Evolutionary conservation across 352 stramenopile species (phyloP), one percentile per base, ranked within the genome.

Genomic region (Phytophthora nicotianae): DNA sequence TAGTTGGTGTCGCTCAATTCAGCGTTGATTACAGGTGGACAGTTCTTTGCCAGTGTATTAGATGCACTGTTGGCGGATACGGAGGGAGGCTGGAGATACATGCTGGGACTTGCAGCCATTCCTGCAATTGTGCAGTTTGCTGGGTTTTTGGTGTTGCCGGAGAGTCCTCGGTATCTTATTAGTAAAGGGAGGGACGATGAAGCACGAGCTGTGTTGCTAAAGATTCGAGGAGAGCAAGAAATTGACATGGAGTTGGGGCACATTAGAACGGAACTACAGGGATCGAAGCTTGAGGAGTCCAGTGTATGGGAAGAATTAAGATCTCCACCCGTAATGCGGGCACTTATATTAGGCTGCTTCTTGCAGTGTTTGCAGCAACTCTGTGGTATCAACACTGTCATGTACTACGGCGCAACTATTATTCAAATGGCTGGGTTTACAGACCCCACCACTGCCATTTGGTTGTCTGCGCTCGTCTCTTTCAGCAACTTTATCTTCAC

Each of bases 301-400:
- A 67, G 77, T 41, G 11, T 83, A 0, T 81, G 68, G 69, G 58
- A 71, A 13, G 73, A 88, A 24, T 41, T 72, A 24, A 59, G 57
- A 1, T 68, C 69, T 2, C 65, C 70, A 1, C 68, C 70, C 1
- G 70, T 92, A 0, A 59, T 65, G 9, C 81, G 33, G 17, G 65
- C 51, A 17, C 33, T 70, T n/a, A 26, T 76, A 3, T 48, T 93
- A 9, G 84, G 84, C 33, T 93, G 84, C 41, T 68, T 74, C 14
- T 35, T 69, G 9, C 62, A 70, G 43, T 55, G 26, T 10, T 56
- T 91, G 13, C 77, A 90, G 59, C 83, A 91, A 45, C 63, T 93
- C 33, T 90, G 77, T 40, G 83, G 84, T 27, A 93, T 94, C 65
- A 94, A 92, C 59, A 92, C 81, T 4, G 83, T 91, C 63, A 93